Evolutionary conservation across 2,329 filamentous ascomycete genomes (phyloP), one percentile per base, ranked within the genome.

Genomic region (Cytospora leucostoma): DNA sequence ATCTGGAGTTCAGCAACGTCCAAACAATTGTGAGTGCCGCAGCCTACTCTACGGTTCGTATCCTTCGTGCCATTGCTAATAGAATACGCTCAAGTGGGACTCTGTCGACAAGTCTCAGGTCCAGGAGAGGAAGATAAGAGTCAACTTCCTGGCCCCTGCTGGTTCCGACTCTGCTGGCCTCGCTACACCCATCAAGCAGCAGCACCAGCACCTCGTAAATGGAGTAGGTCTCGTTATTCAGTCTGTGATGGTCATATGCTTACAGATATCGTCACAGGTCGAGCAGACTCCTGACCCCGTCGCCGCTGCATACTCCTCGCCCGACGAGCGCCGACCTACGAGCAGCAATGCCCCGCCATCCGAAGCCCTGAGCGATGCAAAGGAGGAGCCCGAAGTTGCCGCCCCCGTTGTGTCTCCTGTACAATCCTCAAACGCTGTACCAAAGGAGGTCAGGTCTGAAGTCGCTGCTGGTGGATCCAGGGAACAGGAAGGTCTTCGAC

Each of bases 81-180:
- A 68, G 71, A 65, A 73, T 70, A 59, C 27, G 38, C 56, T 69
- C 65, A 71, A 95, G 90, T 96, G 93, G 87, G 86, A 85, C 81
- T 90, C 74, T 80, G 95, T 81, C 11, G 84, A 91, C 63, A 98
- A 96, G 79, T 82, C 84, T 15, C 82, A 85, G 27, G 89, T 99
- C 65, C 87, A 93, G 72, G 95, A 99, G 82, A 92, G 89, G 81
- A 99, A 98, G 83, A 99, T 99, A 70, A 88, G 94, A 54, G 95
- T 99, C 68, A 84, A 84, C 69, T 99, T 94, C 83, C 82, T 97
- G 50, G 77, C 90, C 53, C 77, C 90, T 55, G 82, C 89, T 11
- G 61, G 40, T 19, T 84, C 86, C 56, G 83, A 83, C 6, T 68
- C 66, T 15, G 63, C 67, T 19, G 50, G 59, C 8, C 65, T 59